Conservation (phyloP, 2,329 filamentous ascomycete species). For the Fusarium coicis region DNA sequence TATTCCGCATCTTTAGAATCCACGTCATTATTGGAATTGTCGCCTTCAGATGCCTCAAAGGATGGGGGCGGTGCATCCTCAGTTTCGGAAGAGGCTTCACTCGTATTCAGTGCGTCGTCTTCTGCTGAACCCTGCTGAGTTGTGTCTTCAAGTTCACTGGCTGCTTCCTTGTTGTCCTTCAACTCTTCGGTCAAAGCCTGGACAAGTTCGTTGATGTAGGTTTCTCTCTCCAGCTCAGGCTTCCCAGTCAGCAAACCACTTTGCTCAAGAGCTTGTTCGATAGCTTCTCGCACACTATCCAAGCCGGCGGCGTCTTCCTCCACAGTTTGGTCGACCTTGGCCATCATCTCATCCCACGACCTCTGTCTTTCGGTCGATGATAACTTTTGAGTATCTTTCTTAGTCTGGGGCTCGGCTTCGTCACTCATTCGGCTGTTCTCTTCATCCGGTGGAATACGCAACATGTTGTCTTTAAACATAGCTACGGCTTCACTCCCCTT, state of each 20-base stretch:
- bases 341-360: conserved; percentile 66
- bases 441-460: conserved; percentile 57
- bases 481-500: conserved; percentile 72
- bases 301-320: conserved; percentile 67
- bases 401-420: conserved; percentile 9
- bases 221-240: conserved; percentile 57
- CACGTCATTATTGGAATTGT: not conserved
- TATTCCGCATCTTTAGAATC: not conserved
- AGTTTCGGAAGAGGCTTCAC: not conserved
- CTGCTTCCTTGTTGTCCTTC: conserved; percentile 37
- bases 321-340: conserved; percentile 66
- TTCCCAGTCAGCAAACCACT: conserved; percentile 62
- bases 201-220: conserved; percentile 63
- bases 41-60: not conserved
- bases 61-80: not conserved
- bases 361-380: conserved; percentile 44
- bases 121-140: conserved; percentile 6
- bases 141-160: conserved; percentile 26
- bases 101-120: not conserved
- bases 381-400: conserved; percentile 23
- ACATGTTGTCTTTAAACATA: conserved; percentile 72
- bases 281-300: conserved; percentile 62
- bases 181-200: conserved; percentile 56
- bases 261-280: conserved; percentile 65
- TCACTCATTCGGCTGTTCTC: conserved; percentile 17